Conservation (phyloP, 2,329 filamentous ascomycete species). For the Colletotrichum sp. region DNA sequence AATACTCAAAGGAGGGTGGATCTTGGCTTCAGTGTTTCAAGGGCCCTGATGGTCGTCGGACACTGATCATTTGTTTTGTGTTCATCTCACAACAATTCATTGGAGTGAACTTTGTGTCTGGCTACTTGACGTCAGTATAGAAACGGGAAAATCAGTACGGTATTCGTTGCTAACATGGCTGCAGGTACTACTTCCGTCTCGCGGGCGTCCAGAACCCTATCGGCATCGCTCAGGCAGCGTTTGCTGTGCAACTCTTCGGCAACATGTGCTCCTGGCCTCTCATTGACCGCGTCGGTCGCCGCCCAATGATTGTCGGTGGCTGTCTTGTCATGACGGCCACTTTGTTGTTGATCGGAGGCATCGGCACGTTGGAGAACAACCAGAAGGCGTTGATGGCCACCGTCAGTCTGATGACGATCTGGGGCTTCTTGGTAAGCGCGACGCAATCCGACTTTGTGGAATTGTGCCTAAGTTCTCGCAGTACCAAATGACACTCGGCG, state of each 20-base stretch:
- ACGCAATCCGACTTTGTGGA: background rate
- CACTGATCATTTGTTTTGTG: conserved; percentile 32
- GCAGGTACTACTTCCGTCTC: conserved; percentile 29
- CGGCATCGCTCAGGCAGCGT: conserved; percentile 31
- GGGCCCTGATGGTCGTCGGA: conserved; percentile 30
- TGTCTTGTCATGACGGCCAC: conserved; percentile 28
- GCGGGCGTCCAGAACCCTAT: conserved; percentile 31
- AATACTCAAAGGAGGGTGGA: conserved; percentile 22
- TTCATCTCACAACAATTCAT: conserved; percentile 33
- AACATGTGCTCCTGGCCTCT: conserved; percentile 34
- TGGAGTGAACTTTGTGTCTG: conserved; percentile 31
- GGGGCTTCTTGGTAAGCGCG: conserved; percentile 23
- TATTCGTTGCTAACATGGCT: conserved; percentile 29
- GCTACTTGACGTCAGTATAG: conserved; percentile 26
- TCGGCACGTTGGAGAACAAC: conserved; percentile 28
- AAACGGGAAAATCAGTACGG: conserved; percentile 46
- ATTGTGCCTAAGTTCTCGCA: background rate
- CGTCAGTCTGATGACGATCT: conserved; percentile 31
- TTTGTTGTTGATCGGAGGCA: conserved; percentile 34
- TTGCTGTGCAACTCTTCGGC: conserved; percentile 31
- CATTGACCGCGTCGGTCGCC: conserved; percentile 32
- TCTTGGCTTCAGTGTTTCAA: conserved; percentile 31
- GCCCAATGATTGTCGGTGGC: conserved; percentile 31
- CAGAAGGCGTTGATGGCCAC: conserved; percentile 23
- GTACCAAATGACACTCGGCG: conserved; percentile 10